phyloP scores from a whole-genome alignment of 768 basidiomycete species.

The Rhodotorula babjevae region DNA sequence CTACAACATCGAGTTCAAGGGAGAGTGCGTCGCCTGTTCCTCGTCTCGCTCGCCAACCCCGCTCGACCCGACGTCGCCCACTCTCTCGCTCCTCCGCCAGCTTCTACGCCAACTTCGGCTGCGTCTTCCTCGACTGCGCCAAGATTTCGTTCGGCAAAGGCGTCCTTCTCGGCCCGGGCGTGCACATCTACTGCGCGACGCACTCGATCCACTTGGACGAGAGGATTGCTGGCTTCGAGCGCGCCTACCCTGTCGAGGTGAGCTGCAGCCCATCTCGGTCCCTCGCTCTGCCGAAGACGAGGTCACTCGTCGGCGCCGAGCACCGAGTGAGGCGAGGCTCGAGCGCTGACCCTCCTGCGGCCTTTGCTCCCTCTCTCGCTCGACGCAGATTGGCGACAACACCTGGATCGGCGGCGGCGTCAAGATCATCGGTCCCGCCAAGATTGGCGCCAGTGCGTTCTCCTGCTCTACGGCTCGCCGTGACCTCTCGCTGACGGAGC shows the following conservation, averaged over 20 bases:
- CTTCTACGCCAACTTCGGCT: not conserved
- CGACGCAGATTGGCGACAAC: slow-evolving; percentile 2
- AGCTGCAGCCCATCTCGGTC: not conserved
- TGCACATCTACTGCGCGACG: slow-evolving; percentile 36
- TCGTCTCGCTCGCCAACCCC: not conserved
- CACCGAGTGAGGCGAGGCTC: too few relatives aligned
- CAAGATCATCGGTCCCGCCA: slow-evolving; percentile 28
- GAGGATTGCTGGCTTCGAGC: slow-evolving; percentile 29
- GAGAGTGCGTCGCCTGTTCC: slow-evolving; percentile 1
- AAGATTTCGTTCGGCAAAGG: slow-evolving; percentile 35
- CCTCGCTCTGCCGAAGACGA: too few relatives aligned
- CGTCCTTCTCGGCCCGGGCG: slow-evolving; percentile 26
- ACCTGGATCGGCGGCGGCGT: slow-evolving; percentile 33
- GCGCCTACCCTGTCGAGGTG: slow-evolving; percentile 31
- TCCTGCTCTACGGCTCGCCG: not conserved
- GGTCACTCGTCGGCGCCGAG: too few relatives aligned
- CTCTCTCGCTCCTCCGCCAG: not conserved
- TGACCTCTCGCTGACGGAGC: not conserved
- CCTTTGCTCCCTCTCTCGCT: too few relatives aligned
- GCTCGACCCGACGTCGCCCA: not conserved
- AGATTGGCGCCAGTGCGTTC: slow-evolving; percentile 23
- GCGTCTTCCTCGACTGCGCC: slow-evolving; percentile 22
- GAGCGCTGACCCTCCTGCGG: too few relatives aligned
- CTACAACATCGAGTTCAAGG: slow-evolving; percentile 35
- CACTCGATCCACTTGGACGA: slow-evolving; percentile 32